phyloP scores from a whole-genome alignment of 116 monocot genomes.

The Zostera marina region DNA sequence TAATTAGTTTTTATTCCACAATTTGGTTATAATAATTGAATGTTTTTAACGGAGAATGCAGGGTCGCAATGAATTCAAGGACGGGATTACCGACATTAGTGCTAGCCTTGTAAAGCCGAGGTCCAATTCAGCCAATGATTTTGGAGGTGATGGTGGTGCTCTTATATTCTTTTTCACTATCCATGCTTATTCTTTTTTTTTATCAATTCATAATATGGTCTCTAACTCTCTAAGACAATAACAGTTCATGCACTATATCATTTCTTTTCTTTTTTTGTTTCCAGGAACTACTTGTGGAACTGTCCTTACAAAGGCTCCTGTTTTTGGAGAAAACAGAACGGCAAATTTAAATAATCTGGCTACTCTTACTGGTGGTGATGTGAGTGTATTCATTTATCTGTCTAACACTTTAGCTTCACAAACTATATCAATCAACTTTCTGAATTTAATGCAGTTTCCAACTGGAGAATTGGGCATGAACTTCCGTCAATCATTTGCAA shows the following conservation, averaged over 20 bases:
- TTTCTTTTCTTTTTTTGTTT: background rate
- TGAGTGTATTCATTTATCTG: slow-evolving; percentile 11
- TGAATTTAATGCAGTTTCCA: too few species aligned
- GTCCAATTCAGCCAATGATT: slow-evolving; percentile 94
- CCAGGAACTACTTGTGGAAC: slow-evolving; percentile 87
- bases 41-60: background rate
- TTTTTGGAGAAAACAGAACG: slow-evolving; percentile 86
- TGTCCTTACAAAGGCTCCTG: slow-evolving; percentile 45
- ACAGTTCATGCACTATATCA: too few species aligned
- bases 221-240: too few species aligned
- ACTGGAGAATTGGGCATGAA: too few species aligned
- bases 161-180: too few species aligned
- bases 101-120: slow-evolving; percentile 95
- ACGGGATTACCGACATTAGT: slow-evolving; percentile 76
- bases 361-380: slow-evolving; percentile 64
- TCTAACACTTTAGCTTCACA: background rate
- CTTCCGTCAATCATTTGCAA: too few species aligned
- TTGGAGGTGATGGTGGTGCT: slow-evolving; percentile 94
- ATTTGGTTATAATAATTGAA: background rate
- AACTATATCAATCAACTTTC: background rate
- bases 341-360: slow-evolving; percentile 63
- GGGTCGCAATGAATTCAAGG: slow-evolving; percentile 92
- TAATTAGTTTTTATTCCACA: background rate
- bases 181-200: too few species aligned
- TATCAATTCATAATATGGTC: too few species aligned